phyloP scores from a whole-genome alignment of 1,139 yeast genomes.

The Williopsis jadinii region DNA sequence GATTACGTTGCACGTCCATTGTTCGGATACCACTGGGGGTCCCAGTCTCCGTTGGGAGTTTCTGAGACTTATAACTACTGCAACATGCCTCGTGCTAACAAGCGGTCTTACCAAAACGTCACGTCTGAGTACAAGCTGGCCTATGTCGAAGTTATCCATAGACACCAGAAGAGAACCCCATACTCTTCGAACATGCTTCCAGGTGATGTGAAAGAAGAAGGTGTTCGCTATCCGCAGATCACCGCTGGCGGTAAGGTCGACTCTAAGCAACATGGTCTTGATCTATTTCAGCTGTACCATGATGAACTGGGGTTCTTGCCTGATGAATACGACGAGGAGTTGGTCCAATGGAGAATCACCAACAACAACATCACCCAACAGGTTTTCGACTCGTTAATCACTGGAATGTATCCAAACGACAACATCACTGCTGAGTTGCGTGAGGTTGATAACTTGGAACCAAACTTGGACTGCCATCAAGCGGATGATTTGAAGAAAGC shows the following conservation, averaged over 20 bases:
- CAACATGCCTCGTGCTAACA: constrained; percentile 34
- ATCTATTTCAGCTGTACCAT: constrained; percentile 29
- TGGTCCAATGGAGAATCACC: constrained; percentile 28
- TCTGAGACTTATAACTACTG: constrained; percentile 33
- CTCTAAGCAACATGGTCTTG: constrained; percentile 30
- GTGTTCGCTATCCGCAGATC: constrained; percentile 30
- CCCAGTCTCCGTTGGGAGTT: constrained; percentile 18
- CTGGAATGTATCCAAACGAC: constrained; percentile 29
- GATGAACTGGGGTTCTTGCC: constrained; percentile 27
- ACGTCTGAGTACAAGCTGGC: constrained; percentile 22
- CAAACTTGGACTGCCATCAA: constrained; percentile 26
- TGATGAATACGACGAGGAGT: constrained; percentile 23
- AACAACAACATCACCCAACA: constrained; percentile 31
- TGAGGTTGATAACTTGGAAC: constrained; percentile 29
- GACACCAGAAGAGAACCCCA: constrained; percentile 36
- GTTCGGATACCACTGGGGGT: constrained; percentile 25
- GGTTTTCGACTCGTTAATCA: constrained; percentile 29
- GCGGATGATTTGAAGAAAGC: constrained; percentile 21
- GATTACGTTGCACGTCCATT: constrained; percentile 14
- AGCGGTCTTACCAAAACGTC: constrained; percentile 21
- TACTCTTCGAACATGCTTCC: constrained; percentile 29
- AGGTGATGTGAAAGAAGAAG: constrained; percentile 23
- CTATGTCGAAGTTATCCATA: constrained; percentile 32
- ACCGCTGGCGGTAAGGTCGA: constrained; percentile 31
- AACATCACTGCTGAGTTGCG: constrained; percentile 25